Percentiles rank a stretch among this genome's conserved stretches.
These are phyloP conservation scores for Aurifilum marmelostoma DNA, from an alignment of 2,329 filamentous ascomycete species.

Conservation along the genomic window DNA sequence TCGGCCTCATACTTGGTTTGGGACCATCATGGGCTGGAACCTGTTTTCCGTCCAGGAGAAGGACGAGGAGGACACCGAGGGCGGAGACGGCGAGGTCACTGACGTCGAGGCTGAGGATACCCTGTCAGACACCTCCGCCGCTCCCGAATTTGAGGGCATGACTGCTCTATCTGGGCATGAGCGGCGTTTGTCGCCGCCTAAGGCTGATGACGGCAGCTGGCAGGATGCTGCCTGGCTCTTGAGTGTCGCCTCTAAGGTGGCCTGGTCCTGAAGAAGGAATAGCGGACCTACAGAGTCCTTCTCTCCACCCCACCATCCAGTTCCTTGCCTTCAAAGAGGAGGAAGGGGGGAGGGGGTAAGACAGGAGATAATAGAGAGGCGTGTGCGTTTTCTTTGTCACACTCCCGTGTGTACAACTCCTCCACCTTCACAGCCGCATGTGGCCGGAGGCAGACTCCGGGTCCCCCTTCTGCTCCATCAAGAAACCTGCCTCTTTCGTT, in stretches of 20 bases:
- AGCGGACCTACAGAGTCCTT: conserved; percentile 1
- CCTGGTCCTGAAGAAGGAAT: conserved; percentile 23
- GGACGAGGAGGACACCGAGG: conserved; percentile 52
- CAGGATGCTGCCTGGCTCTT: conserved; percentile 70
- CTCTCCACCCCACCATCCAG: too few species aligned
- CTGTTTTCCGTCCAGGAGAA: conserved; percentile 66
- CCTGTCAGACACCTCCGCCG: conserved; percentile 18
- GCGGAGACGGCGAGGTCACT: conserved; percentile 34
- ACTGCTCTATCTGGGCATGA: conserved; percentile 46
- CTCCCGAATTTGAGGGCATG: conserved; percentile 46
- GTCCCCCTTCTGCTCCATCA: not conserved
- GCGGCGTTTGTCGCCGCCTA: conserved; percentile 49
- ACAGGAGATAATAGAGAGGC: not conserved
- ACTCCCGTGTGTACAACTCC: not conserved
- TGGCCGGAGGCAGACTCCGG: not conserved
- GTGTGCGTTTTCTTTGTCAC: not conserved
- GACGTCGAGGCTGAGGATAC: conserved; percentile 28
- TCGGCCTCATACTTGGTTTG: conserved; percentile 62
- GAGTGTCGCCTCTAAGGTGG: conserved; percentile 64
- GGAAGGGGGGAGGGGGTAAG: not conserved
- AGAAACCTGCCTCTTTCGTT: not conserved
- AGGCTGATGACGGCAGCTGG: conserved; percentile 63
- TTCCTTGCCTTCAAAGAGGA: not conserved
- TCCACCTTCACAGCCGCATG: not conserved
- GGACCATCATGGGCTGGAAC: conserved; percentile 61